Base-by-base conservation (phyloP, 2,329 filamentous ascomycete species). In the Aschersonia sp. region DNA sequence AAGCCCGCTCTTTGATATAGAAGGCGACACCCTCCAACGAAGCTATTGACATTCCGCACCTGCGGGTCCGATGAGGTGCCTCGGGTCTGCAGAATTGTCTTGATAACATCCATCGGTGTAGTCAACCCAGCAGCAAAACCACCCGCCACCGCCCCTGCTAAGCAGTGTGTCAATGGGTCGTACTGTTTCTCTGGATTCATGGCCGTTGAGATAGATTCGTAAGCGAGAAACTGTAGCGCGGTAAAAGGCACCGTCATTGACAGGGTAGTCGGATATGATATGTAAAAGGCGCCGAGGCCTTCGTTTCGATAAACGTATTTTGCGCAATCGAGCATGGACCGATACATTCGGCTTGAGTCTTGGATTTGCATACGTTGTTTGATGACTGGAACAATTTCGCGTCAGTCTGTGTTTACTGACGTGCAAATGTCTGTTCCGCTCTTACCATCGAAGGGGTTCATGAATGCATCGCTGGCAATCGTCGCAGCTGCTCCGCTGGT, bases 291-390 rank as follows among this genome's bases (percentile, higher is more conserved):
- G 46, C 81, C 77, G 43, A 97, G 65, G 47, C 92, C 92, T 67
- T 98, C 92, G 46, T 79, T 83, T 58, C 76, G 79, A 69, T 95
- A 95, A 51, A 98, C 84, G 55, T 87, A 83, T 61, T 76, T 79
- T 49, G 90, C 90, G 71, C 92, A 98, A 62, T 95, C 84, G 48
- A 75, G 63, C 67, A 97, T 83, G 29, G 84, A 88, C 58, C 82
- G 83, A 69, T 97, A 95, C 70, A 83, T 80, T 56, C 77, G 79
- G 55, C 81, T 81, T n/a, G 90, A 97, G 59, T 92, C 85, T 63
- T 95, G 87, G 50, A 98, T 85, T 66, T 98, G 92, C 92, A 98
- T 98, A 58, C 92, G 86, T 66, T 98, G 92, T 70, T 98, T 98
- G 72, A 98, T 95, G 52, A 98, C 92, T 95, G 59, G 32, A 40